Conservation (phyloP, 2,329 filamentous ascomycete genomes). For the Penicillium palitans region DNA sequence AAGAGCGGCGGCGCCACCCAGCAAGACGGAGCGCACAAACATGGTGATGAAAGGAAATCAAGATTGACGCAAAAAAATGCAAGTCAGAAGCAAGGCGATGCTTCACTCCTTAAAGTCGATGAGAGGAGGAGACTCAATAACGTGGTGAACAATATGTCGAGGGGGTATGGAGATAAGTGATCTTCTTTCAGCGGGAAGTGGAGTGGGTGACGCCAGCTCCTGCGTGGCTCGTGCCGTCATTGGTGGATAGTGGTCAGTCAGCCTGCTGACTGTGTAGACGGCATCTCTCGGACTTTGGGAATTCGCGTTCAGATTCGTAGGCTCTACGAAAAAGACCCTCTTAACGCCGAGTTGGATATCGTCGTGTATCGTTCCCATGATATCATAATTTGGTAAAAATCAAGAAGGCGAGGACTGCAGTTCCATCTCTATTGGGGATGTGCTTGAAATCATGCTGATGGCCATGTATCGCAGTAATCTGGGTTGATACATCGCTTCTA, state of each 20-base stretch:
- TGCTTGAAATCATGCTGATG: constrained; percentile 40
- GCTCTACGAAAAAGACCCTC: neutral
- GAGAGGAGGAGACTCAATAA: neutral
- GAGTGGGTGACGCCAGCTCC: constrained; percentile 14
- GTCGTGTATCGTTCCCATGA: neutral
- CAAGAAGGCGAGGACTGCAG: constrained; percentile 39
- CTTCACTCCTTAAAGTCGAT: neutral
- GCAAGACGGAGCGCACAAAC: constrained; percentile 39
- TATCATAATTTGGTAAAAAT: constrained; percentile 11
- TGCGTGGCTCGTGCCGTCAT: constrained; percentile 8
- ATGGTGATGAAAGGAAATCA: constrained; percentile 25
- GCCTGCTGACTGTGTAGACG: constrained; percentile 8
- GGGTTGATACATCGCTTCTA: neutral
- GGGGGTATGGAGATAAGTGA: constrained; percentile 11
- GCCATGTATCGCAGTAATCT: neutral
- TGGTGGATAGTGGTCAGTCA: constrained; percentile 1
- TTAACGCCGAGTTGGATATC: neutral
- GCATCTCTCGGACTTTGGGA: neutral
- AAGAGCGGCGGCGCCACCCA: constrained; percentile 36
- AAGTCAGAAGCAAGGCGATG: neutral
- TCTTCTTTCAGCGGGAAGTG: constrained; percentile 9
- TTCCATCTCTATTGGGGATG: constrained; percentile 43
- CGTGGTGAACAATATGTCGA: neutral
- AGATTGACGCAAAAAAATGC: neutral
- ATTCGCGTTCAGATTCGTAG: neutral